These are phyloP conservation scores for Cyberlindnera samutprakarnensis DNA, from an alignment of 805 yeast species.

Conservation along the genomic window DNA sequence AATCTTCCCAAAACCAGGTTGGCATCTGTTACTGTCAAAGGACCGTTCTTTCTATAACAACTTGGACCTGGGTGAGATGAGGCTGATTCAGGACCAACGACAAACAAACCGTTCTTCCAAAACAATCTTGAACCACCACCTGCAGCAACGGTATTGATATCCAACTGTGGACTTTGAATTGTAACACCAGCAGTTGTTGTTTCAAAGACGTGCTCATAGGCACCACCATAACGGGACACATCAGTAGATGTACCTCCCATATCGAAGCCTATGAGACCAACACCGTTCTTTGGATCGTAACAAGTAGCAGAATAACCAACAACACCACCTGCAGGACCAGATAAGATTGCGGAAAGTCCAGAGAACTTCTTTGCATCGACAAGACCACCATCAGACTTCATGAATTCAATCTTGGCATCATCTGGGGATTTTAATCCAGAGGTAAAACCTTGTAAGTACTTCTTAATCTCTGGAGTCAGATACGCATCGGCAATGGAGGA, in stretches of 20 bases:
- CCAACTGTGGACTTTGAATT: constrained; percentile 78
- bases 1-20: constrained; percentile 66
- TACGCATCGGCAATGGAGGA: constrained; percentile 80
- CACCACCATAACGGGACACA: constrained; percentile 68
- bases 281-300: constrained; percentile 41
- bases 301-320: constrained; percentile 89
- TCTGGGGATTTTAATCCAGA: constrained; percentile 47
- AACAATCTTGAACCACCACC: constrained; percentile 71
- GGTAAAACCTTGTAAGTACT: constrained; percentile 54
- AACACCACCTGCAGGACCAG: constrained; percentile 98
- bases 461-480: constrained; percentile 68
- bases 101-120: constrained; percentile 66
- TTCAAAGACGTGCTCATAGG: constrained; percentile 68
- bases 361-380: constrained; percentile 79
- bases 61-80: constrained; percentile 89
- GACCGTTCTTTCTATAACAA: constrained; percentile 79
- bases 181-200: constrained; percentile 79
- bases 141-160: constrained; percentile 77
- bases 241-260: constrained; percentile 93
- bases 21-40: constrained; percentile 81
- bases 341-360: constrained; percentile 79
- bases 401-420: constrained; percentile 57
- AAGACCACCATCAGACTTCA: constrained; percentile 96
- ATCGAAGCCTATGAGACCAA: constrained; percentile 74
- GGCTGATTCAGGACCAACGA: constrained; percentile 84